Evolutionary conservation across 345 rosid species (phyloP), one percentile per base, ranked within the genome.

Genomic region (Moricandia moricandioides): DNA sequence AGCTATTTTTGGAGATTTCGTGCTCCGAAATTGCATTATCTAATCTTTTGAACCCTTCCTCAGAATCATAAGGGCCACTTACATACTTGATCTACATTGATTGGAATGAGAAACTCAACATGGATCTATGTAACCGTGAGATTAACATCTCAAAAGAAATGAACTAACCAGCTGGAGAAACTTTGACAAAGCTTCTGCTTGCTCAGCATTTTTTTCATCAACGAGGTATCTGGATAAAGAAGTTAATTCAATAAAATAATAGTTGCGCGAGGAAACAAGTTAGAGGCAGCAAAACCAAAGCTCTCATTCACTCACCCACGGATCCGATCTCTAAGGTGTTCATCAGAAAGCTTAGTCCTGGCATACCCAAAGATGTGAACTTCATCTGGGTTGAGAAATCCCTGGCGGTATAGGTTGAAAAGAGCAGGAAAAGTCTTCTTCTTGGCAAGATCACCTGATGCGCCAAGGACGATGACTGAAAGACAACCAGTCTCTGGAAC

Each of bases 401-500:
- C 97, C 97, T 92, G 83, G 24, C 24, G 24, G 24, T 21, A 21
- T 21, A 21, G 24, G 24, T 21, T 21, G 31, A 29, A 29, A 29
- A 29, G 31, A 29, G 31, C 31, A 3, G 31, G 99, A 74, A 95
- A 95, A 74, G 90, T 95, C 88, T 92, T 95, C 82, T 95, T 95
- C 88, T 95, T 92, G 29, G 99, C 99, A 76, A 95, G 99, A 85
- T 95, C 99, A 77, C 98, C 99, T 33, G 97, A 95, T 30, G 99
- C 98, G 74, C 98, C 99, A 60, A 95, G 24, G 24, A 21, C 24
- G 24, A 21, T 21, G 24, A 95, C 87, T 12, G 97, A 90, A 70
- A 95, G 92, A 81, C 96, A 86, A 30, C 99, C 99, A 47, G 87
- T 83, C 84, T 90, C 99, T 3, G 79, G 60, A 66, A 72, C 85